Evolutionary conservation across 2,329 filamentous ascomycete genomes (phyloP).

Genomic region (Xylaria digitata): DNA sequence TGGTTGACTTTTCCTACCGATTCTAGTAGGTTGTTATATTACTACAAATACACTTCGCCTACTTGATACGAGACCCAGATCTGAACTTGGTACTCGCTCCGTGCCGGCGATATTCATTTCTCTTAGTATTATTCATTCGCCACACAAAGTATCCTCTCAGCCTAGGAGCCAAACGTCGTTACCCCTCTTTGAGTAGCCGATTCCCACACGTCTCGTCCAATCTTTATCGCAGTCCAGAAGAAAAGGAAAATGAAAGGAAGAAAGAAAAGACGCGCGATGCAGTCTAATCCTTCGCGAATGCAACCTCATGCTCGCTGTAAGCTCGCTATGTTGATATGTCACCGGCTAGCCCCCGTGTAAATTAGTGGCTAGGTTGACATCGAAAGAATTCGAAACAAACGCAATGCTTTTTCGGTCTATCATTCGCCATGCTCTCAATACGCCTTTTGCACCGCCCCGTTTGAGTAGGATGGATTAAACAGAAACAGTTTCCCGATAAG

Average conservation of each 20-base stretch:
- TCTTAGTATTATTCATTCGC: slow-evolving; percentile 11
- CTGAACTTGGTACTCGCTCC: slow-evolving; percentile 9
- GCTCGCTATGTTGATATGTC: slow-evolving; percentile 14
- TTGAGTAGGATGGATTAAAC: slow-evolving; percentile 29
- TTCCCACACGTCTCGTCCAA: slow-evolving; percentile 8
- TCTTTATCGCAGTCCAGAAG: slow-evolving; percentile 12
- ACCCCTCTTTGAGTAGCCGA: background rate
- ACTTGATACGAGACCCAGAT: slow-evolving; percentile 12
- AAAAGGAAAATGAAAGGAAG: slow-evolving; percentile 6
- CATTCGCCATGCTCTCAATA: slow-evolving; percentile 35
- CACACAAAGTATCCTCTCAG: slow-evolving; percentile 12
- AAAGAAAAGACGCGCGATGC: slow-evolving; percentile 25
- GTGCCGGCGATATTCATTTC: slow-evolving; percentile 6
- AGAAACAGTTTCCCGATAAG: slow-evolving; percentile 27
- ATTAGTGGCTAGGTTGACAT: slow-evolving; percentile 14
- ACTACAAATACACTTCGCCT: slow-evolving; percentile 35
- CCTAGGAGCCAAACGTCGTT: background rate
- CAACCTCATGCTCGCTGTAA: slow-evolving; percentile 31
- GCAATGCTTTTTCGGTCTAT: slow-evolving; percentile 34
- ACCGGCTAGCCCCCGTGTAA: slow-evolving; percentile 13
- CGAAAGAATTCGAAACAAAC: slow-evolving; percentile 32
- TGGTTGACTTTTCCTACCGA: slow-evolving; percentile 12
- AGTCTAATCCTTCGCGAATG: slow-evolving; percentile 29
- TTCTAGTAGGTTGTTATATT: slow-evolving; percentile 27
- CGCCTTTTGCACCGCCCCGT: slow-evolving; percentile 23